These are phyloP conservation scores for Heliamphora exappendiculata DNA, from an alignment of 148 eudicot species.

Conservation along the genomic window DNA sequence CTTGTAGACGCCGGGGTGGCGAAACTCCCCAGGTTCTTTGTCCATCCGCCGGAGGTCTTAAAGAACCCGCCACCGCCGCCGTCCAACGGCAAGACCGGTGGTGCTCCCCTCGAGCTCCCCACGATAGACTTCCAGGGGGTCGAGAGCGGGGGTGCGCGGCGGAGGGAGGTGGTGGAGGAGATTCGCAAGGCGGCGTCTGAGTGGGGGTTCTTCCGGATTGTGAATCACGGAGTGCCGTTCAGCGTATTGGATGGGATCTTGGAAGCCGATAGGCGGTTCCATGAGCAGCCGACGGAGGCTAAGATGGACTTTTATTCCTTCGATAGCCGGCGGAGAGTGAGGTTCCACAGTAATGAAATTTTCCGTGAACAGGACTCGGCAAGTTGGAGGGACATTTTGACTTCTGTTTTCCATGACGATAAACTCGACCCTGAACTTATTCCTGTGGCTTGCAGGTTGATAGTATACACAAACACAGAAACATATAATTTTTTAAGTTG, in stretches of 20 bases:
- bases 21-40: neutral
- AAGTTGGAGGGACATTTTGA: conserved; percentile 41
- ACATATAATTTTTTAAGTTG: too few species aligned
- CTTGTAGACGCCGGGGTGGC: neutral
- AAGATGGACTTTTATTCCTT: conserved; percentile 31
- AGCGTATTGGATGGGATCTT: conserved; percentile 8
- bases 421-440: conserved; percentile 19
- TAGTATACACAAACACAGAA: neutral
- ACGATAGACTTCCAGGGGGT: conserved; percentile 32
- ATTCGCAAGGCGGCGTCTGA: conserved; percentile 16
- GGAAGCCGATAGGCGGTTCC: conserved; percentile 20
- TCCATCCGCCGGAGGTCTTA: conserved; percentile 11
- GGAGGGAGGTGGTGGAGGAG: conserved; percentile 17
- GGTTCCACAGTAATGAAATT: conserved; percentile 20
- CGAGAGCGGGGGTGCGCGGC: conserved; percentile 1
- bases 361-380: conserved; percentile 17
- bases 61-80: neutral
- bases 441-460: conserved; percentile 38
- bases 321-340: conserved; percentile 21
- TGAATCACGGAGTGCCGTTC: conserved; percentile 25
- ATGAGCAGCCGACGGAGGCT: conserved; percentile 41
- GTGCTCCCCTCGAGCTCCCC: conserved; percentile 26
- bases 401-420: conserved; percentile 23
- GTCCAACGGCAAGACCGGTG: neutral
- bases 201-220: conserved; percentile 28